Conservation (phyloP, 2,329 filamentous ascomycete genomes). For the Alternaria longipes region DNA sequence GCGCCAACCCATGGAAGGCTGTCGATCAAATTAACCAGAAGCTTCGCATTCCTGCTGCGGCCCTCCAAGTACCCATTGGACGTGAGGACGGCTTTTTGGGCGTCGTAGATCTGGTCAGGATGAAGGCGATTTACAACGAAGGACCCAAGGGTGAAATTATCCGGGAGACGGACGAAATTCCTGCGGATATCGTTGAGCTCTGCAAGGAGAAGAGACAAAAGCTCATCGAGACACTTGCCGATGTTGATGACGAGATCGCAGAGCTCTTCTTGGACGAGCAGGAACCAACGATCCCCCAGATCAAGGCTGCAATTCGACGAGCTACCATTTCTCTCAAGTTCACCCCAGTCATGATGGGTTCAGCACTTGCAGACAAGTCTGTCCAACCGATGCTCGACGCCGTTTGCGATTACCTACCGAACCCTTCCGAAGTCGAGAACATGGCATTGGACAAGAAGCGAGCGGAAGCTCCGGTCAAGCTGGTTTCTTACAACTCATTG, state of each 20-base stretch:
- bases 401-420: constrained; percentile 94
- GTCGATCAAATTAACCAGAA: constrained; percentile 98
- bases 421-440: constrained; percentile 89
- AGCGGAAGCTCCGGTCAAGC: constrained; percentile 80
- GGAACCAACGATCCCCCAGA: constrained; percentile 79
- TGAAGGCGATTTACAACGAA: constrained; percentile 94
- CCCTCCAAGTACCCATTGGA: constrained; percentile 93
- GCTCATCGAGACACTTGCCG: constrained; percentile 92
- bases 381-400: constrained; percentile 97
- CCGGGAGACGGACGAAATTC: constrained; percentile 79
- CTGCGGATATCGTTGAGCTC: constrained; percentile 77
- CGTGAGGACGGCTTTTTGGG: constrained; percentile 90
- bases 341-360: constrained; percentile 95
- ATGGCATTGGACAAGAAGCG: constrained; percentile 84
- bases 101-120: constrained; percentile 89
- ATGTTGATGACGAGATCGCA: constrained; percentile 97
- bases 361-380: constrained; percentile 91
- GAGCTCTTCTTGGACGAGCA: constrained; percentile 92
- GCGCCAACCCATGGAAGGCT: constrained; percentile 96
- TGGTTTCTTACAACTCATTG: constrained; percentile 91
- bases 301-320: constrained; percentile 90
- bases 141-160: constrained; percentile 80
- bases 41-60: constrained; percentile 89
- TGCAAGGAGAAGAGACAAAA: constrained; percentile 83
- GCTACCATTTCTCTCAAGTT: constrained; percentile 91